Conservation (phyloP, 139 green algal species). For the Medakamo hakoo region DNA sequence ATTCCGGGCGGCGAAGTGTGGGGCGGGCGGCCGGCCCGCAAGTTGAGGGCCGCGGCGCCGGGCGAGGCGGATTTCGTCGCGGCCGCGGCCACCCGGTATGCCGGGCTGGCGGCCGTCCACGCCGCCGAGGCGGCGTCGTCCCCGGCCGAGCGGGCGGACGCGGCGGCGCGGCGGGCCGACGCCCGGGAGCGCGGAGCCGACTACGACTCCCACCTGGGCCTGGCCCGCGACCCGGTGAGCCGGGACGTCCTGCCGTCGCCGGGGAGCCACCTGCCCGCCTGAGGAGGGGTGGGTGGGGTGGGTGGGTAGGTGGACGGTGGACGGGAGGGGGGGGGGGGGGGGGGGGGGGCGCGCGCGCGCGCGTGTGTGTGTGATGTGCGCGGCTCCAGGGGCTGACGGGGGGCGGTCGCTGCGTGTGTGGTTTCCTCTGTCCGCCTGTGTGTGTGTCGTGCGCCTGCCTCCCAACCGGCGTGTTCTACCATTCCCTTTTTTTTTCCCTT, state of each 20-base stretch:
- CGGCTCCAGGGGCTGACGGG: too few relatives aligned
- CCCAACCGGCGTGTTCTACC: background rate
- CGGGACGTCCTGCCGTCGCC: too few relatives aligned
- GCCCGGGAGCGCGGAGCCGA: conserved; percentile 21
- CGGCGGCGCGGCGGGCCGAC: conserved; percentile 25
- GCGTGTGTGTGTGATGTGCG: too few relatives aligned
- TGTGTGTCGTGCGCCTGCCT: background rate
- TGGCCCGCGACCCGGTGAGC: conserved; percentile 17
- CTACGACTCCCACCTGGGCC: conserved; percentile 34
- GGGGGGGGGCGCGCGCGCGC: too few relatives aligned
- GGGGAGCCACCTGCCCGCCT: too few relatives aligned
- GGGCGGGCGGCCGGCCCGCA: conserved; percentile 74
- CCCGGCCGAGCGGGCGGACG: conserved; percentile 33
- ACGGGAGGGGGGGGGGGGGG: too few relatives aligned
- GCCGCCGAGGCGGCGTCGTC: conserved; percentile 39
- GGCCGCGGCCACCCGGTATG: conserved; percentile 57
- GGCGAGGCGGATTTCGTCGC: conserved; percentile 61
- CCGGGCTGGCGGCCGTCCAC: conserved; percentile 46
- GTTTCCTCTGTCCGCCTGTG: background rate
- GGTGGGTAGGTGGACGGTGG: too few relatives aligned
- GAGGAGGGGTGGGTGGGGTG: too few relatives aligned
- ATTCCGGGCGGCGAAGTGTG: conserved; percentile 78
- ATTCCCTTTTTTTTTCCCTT: background rate
- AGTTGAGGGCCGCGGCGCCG: conserved; percentile 56
- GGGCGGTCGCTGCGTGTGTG: too few relatives aligned